Evolutionary conservation across 2,329 filamentous ascomycete genomes (phyloP), one percentile per base, ranked within the genome.

Genomic region (Talaromyces amestolkiae): DNA sequence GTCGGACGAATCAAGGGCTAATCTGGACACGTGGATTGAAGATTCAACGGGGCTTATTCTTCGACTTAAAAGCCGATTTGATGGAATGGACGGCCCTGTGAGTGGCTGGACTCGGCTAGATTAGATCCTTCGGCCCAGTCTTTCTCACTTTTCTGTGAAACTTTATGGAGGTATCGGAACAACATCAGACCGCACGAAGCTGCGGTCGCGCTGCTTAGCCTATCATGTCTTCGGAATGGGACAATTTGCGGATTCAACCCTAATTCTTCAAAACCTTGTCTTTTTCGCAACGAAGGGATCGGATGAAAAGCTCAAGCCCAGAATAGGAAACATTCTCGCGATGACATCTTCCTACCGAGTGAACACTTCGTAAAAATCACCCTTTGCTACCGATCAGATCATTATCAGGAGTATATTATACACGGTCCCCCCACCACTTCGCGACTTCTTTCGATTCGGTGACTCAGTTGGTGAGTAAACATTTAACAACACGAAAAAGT

Each of bases 61-160:
- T 53, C 15, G 17, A 31, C 17, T 8, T 15, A 10, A 37, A 22
- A 3, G 33, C 53, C 53, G 53, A 37, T 56, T 22, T 22, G 41
- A 17, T 9, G 22, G 33, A 15, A 15, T 2, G 22, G 2, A 51
- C 39, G 33, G 15, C 11, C 11, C 15, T n/a, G 19, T 61, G 33
- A 53, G 15, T 61, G 59, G 59, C 58, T 11, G 58, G 27, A 61
- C 58, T 61, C 58, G 58, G 60, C 22, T 15, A 31, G 45, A 62
- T 41, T 39, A n/a, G 39, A 15, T 31, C 19, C 17, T 51, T 51
- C 41, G 17, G 17, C n/a, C 15, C 8, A 13, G 17, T 3, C 6
- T 6, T 31, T 31, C 27, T 31, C 4, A 6, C 27, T 1, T 31
- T 31, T 31, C 27, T 31, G 5, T 6, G 39, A 49, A 15, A 11